Percentiles rank a stretch among this genome's conserved stretches.
Conservation (phyloP, 176 grass and related monocot species). For the Lolium rigidum region DNA sequence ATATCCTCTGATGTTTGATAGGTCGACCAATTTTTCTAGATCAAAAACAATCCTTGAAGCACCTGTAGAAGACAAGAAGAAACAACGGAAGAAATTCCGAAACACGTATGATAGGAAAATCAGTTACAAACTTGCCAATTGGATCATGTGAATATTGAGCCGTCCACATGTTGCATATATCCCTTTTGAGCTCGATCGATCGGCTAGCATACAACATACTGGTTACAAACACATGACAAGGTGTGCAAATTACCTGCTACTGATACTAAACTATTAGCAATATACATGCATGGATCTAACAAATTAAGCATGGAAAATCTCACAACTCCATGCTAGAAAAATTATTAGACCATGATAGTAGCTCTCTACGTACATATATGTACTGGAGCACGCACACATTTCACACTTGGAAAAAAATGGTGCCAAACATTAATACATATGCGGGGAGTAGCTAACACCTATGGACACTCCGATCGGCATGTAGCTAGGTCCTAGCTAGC, state of each 20-base stretch:
- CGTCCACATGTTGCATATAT: background rate
- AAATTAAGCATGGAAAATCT: constrained; percentile 33
- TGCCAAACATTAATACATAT: background rate
- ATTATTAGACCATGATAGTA: constrained; percentile 1
- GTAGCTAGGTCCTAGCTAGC: background rate
- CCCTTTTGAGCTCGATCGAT: background rate
- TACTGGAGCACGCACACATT: constrained; percentile 12
- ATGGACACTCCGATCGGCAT: background rate
- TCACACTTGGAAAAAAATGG: constrained; percentile 24
- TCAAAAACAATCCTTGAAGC: background rate
- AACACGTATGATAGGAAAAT: background rate
- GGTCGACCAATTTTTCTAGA: background rate
- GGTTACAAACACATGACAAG: background rate
- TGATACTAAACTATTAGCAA: background rate
- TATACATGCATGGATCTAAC: constrained; percentile 35
- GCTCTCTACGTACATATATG: constrained; percentile 31
- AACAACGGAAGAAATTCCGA: background rate
- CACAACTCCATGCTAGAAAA: constrained; percentile 20
- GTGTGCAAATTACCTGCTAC: constrained; percentile 5
- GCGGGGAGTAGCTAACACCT: constrained; percentile 9
- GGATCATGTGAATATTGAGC: background rate
- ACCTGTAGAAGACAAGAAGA: background rate
- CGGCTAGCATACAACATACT: no score
- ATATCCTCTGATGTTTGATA: constrained; percentile 40
- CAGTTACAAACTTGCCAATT: background rate